Conservation (phyloP, 768 basidiomycete species). For the Leccinum variicolor region DNA sequence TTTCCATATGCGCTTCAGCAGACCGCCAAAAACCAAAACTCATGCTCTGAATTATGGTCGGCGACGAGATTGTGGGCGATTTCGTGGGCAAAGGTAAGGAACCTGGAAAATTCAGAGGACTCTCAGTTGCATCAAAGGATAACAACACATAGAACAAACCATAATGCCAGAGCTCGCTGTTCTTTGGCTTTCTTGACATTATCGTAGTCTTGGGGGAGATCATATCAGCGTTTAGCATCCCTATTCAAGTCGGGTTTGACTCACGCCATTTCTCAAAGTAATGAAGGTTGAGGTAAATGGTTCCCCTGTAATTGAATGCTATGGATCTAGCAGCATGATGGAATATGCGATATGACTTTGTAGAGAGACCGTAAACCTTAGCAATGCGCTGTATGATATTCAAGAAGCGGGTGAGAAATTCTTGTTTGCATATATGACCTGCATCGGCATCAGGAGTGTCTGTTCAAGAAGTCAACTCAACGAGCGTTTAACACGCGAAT, state of each 20-base stretch:
- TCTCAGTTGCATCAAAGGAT: neutral
- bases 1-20: neutral
- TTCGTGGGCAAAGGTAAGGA: neutral
- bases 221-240: neutral
- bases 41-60: neutral
- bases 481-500: neutral
- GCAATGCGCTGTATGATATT: constrained; percentile 61
- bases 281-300: neutral
- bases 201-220: neutral
- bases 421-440: constrained; percentile 33
- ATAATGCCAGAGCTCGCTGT: neutral
- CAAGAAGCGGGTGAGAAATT: constrained; percentile 65
- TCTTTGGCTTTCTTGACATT: neutral
- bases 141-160: neutral
- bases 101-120: neutral
- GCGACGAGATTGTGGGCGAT: neutral
- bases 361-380: constrained; percentile 64
- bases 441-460: constrained; percentile 48
- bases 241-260: neutral
- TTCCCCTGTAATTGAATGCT: neutral
- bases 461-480: constrained; percentile 21
- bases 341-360: constrained; percentile 12
- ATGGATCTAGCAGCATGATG: neutral
- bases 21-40: neutral
- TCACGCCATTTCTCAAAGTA: neutral